Conservation (phyloP, 495 filamentous ascomycete genomes). For the Tuber umbilicatum region DNA sequence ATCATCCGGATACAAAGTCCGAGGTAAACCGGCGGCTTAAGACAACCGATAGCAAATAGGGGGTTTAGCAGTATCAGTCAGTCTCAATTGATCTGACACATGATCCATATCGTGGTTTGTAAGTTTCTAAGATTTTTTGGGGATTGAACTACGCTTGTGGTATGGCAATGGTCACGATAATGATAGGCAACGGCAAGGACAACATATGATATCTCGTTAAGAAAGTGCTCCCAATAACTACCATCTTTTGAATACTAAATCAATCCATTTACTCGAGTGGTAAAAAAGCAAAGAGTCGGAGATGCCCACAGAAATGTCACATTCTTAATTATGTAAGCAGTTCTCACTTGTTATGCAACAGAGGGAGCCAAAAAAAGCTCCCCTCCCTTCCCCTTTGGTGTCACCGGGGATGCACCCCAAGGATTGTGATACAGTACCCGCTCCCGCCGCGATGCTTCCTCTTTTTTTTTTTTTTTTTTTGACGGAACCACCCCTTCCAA, state of each 20-base stretch:
- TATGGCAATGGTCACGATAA: background rate
- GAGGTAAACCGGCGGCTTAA: background rate
- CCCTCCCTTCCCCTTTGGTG: background rate
- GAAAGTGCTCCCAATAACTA: background rate
- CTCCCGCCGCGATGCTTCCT: conserved; percentile 3
- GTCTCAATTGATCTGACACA: background rate
- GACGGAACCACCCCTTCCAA: background rate
- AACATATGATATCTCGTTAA: background rate
- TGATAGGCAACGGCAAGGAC: background rate
- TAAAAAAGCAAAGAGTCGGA: background rate
- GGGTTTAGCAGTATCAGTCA: background rate
- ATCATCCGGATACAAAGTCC: background rate
- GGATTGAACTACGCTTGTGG: background rate
- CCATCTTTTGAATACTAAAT: background rate
- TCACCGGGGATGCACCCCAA: conserved; percentile 6
- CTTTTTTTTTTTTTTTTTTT: background rate
- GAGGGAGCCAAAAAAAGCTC: background rate
- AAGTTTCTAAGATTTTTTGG: background rate
- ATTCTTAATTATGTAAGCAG: background rate
- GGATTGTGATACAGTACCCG: conserved; percentile 3
- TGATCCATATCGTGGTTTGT: background rate
- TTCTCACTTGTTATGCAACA: background rate
- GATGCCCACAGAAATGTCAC: background rate
- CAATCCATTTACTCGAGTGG: background rate
- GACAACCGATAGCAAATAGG: background rate